Base-by-base conservation (phyloP, 495 filamentous ascomycete genomes). In the Penicillium waksmanii region DNA sequence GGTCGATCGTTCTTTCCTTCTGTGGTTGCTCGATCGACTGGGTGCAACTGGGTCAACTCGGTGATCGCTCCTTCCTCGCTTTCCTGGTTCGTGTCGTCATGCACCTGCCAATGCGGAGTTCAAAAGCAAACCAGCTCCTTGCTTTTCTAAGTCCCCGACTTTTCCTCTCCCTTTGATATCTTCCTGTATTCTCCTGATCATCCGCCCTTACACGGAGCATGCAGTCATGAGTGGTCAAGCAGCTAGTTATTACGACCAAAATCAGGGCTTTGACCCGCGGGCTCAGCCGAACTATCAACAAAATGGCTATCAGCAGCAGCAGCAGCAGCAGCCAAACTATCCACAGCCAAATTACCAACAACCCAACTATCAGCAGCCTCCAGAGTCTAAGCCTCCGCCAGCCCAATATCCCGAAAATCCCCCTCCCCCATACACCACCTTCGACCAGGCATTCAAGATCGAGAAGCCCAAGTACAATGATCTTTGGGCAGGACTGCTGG, bases 401-500 rank as follows among this genome's bases (percentile, higher is more conserved):
- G 67, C 67, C 9, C 57, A 55, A 25, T 70, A 66, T 35, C 60
- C 64, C 8, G 61, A 77, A 43, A 68, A 66, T 34, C 58, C 64
- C 21, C 58, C 64, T 27, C 70, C 74, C 15, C 71, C 73, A 17
- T 71, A 70, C 55, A 69, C 65, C 2, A 66, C 59, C 13, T 97
- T 93, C 64, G 86, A 94, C 15, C 82, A 96, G 66, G 83, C 84
- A 1, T 97, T 97, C 76, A 86, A 85, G 71, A 67, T 97, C 38
- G 83, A 91, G 55, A 85, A 85, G 56, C 93, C 93, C 12, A 96
- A 95, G 66, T 96, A 81, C 70, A 89, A 97, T 65, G 93, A 97
- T 66, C 53, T 92, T 6, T 96, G 92, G 93, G 92, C 92, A 5
- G 91, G 87, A 17, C 74, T 96, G 49, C 73, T 96, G 65, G 85